phyloP scores from a whole-genome alignment of 169 alveolate species.

The Plasmodium chabaudi region DNA sequence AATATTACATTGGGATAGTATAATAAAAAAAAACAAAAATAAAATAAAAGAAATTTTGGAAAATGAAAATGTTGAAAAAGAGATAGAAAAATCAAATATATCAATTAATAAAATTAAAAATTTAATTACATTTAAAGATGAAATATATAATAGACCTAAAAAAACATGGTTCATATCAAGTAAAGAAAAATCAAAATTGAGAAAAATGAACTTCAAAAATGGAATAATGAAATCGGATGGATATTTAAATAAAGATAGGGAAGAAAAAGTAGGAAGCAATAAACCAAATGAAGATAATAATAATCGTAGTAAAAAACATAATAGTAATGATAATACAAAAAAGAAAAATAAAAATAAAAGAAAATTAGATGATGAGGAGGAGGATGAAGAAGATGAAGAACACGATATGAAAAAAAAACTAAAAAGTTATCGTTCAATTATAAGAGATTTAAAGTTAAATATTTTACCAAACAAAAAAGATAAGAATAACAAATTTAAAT shows the following conservation, averaged over 20 bases:
- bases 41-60: conserved; percentile 81
- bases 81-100: conserved; percentile 82
- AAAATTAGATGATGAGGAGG: neutral
- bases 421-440: conserved; percentile 45
- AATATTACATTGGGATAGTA: conserved; percentile 73
- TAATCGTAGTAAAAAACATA: conserved; percentile 30
- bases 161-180: conserved; percentile 78
- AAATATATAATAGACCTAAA: conserved; percentile 81
- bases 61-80: conserved; percentile 84
- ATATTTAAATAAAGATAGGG: neutral
- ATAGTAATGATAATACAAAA: neutral
- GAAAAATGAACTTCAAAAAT: conserved; percentile 32
- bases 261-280: neutral
- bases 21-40: conserved; percentile 78
- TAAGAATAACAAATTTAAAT: neutral
- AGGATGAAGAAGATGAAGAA: conserved; percentile 10
- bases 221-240: neutral
- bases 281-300: conserved; percentile 30
- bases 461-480: conserved; percentile 14
- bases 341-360: neutral
- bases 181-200: conserved; percentile 62
- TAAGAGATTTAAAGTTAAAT: conserved; percentile 61
- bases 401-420: conserved; percentile 30
- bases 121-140: conserved; percentile 84
- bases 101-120: conserved; percentile 83